Percentiles rank a stretch among this genome's conserved stretches.
phyloP scores from a whole-genome alignment of 1,284 basidiomycete species.

The Cutaneotrichosporon sp. region DNA sequence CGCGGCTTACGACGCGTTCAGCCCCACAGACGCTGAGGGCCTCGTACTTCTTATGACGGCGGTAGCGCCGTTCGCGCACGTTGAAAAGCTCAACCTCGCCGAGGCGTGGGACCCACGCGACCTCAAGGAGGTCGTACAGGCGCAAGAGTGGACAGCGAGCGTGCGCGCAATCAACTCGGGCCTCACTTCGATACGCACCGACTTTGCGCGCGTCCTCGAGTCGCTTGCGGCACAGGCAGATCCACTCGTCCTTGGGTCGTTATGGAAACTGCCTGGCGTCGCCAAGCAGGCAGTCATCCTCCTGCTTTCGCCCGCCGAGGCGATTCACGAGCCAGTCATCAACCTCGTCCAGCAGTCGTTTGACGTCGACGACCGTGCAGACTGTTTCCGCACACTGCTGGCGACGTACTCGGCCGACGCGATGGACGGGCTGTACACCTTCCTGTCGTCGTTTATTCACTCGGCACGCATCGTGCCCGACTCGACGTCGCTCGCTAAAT shows the following conservation, averaged over 20 bases:
- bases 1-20: slow-evolving; percentile 58
- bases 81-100: slow-evolving; percentile 55
- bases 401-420: slow-evolving; percentile 60
- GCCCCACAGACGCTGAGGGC: slow-evolving; percentile 57
- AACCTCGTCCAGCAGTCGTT: slow-evolving; percentile 71
- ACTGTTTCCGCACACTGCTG: slow-evolving; percentile 74
- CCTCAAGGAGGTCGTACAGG: slow-evolving; percentile 33
- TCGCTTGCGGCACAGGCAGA: slow-evolving; percentile 57
- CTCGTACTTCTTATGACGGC: slow-evolving; percentile 57
- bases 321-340: slow-evolving; percentile 67
- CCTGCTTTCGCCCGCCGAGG: slow-evolving; percentile 72
- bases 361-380: slow-evolving; percentile 75
- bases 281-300: slow-evolving; percentile 60
- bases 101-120: slow-evolving; percentile 41
- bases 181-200: slow-evolving; percentile 56
- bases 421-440: slow-evolving; percentile 63
- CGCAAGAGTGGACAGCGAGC: slow-evolving; percentile 37
- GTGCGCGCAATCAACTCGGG: slow-evolving; percentile 56
- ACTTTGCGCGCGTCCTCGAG: slow-evolving; percentile 60
- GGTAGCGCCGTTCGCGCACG: slow-evolving; percentile 58
- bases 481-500: slow-evolving; percentile 75
- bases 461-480: slow-evolving; percentile 66
- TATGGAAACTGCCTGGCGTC: slow-evolving; percentile 52
- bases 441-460: slow-evolving; percentile 61
- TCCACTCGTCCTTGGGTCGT: slow-evolving; percentile 52